phyloP scores from a whole-genome alignment of 225 moss, liverwort and hornwort species.

The Sphagnum contortum region DNA sequence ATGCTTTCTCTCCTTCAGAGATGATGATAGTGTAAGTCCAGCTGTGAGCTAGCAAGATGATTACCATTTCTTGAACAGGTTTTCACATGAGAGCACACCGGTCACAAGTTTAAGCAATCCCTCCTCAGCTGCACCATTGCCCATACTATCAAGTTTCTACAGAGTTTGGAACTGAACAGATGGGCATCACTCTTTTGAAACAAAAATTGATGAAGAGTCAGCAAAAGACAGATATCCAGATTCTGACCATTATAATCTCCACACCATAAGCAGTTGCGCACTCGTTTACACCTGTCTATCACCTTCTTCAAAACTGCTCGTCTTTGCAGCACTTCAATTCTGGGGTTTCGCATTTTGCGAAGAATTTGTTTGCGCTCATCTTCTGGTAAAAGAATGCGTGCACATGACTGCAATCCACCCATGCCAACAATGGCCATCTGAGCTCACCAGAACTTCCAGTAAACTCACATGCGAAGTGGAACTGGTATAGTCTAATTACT shows the following conservation, averaged over 20 bases:
- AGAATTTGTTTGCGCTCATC: conserved; percentile 78
- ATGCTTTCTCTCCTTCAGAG: too few relatives aligned
- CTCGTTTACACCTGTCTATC: conserved; percentile 82
- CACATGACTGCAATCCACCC: conserved; percentile 55
- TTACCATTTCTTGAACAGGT: too few relatives aligned
- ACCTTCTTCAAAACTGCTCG: conserved; percentile 90
- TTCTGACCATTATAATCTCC: conserved; percentile 83
- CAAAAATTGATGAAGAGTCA: background rate
- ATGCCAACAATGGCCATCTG: background rate
- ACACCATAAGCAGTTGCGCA: conserved; percentile 81
- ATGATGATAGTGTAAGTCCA: too few relatives aligned
- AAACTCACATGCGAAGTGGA: too few relatives aligned
- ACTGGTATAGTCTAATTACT: too few relatives aligned
- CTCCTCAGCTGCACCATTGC: too few relatives aligned
- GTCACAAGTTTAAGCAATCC: too few relatives aligned
- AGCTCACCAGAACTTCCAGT: too few relatives aligned
- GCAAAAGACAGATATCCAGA: background rate
- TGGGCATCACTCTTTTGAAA: background rate
- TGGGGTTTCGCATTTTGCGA: conserved; percentile 83
- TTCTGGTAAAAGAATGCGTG: conserved; percentile 88
- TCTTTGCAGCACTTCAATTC: conserved; percentile 85
- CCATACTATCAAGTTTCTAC: too few relatives aligned
- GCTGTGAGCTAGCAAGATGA: too few relatives aligned
- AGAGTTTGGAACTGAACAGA: too few relatives aligned
- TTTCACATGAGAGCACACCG: too few relatives aligned